phyloP scores from a whole-genome alignment of 169 alveolate genomes.

The Cryptosporidium andersoni region DNA sequence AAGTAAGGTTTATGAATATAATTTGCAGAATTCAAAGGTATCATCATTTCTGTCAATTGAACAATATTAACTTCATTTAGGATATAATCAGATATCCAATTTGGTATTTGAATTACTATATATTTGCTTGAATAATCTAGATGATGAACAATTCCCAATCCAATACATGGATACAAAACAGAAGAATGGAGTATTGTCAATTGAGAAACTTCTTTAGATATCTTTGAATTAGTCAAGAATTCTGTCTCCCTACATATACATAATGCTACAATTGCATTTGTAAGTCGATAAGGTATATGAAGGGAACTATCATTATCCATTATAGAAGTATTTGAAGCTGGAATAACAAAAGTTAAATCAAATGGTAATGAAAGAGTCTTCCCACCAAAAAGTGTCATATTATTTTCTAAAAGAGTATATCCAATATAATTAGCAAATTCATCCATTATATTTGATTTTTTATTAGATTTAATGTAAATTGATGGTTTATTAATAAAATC shows the following conservation, averaged over 20 bases:
- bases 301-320: background rate
- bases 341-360: slow-evolving; percentile 20
- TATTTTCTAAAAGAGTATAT: background rate
- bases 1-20: slow-evolving; percentile 28
- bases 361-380: slow-evolving; percentile 41
- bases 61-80: slow-evolving; percentile 34
- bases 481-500: background rate
- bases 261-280: slow-evolving; percentile 60
- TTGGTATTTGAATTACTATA: slow-evolving; percentile 20
- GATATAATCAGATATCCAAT: slow-evolving; percentile 32
- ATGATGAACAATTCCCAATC: slow-evolving; percentile 63
- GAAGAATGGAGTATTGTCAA: slow-evolving; percentile 21
- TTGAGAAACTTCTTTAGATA: slow-evolving; percentile 8
- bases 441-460: slow-evolving; percentile 10
- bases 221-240: slow-evolving; percentile 14
- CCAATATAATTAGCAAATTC: slow-evolving; percentile 50
- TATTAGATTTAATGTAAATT: background rate
- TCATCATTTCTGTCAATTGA: slow-evolving; percentile 67
- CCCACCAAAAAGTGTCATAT: background rate
- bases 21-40: slow-evolving; percentile 11
- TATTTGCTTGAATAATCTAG: slow-evolving; percentile 7
- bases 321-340: slow-evolving; percentile 26
- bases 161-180: slow-evolving; percentile 52
- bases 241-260: slow-evolving; percentile 43
- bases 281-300: slow-evolving; percentile 32